Evolutionary conservation across 2,329 filamentous ascomycete genomes (phyloP).

Genomic region (Neonectria ditissima): DNA sequence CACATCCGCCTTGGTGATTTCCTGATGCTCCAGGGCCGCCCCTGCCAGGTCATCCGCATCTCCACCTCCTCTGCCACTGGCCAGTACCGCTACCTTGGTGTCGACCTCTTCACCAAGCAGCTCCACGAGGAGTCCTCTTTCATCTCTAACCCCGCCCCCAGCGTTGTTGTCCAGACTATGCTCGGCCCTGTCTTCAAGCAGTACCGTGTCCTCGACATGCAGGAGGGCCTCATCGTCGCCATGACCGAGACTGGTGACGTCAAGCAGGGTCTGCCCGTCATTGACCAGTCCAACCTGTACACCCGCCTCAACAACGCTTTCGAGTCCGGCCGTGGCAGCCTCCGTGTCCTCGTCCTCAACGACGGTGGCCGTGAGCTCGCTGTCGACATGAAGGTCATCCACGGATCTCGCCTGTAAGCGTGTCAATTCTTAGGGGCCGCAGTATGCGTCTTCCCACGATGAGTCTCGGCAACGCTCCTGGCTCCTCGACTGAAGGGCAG

Average conservation of each 20-base stretch:
- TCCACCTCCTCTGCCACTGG: conserved; percentile 97
- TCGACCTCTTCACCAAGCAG: conserved; percentile 99
- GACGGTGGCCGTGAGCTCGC: conserved; percentile 94
- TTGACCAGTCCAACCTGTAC: conserved; percentile 94
- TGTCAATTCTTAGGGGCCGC: conserved; percentile 38
- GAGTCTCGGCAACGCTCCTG: conserved; percentile 33
- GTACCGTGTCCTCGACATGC: conserved; percentile 98
- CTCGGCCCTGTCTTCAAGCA: conserved; percentile 99
- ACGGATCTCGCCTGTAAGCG: conserved; percentile 76
- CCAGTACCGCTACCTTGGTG: conserved; percentile 99
- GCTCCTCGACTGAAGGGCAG: conserved; percentile 32
- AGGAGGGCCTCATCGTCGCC: conserved; percentile 87
- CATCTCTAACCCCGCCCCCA: conserved; percentile 95
- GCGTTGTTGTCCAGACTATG: conserved; percentile 99
- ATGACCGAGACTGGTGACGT: conserved; percentile 99
- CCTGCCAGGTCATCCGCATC: conserved; percentile 99
- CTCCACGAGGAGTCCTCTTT: conserved; percentile 98
- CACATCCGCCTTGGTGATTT: conserved; percentile 99
- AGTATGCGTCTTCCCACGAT: conserved; percentile 40
- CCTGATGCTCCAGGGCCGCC: conserved; percentile 97
- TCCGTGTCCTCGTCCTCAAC: conserved; percentile 95
- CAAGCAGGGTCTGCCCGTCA: conserved; percentile 93
- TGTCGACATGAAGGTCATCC: conserved; percentile 99
- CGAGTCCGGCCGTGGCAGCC: conserved; percentile 89
- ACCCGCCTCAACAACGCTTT: conserved; percentile 84